Conservation (phyloP, 257 asterid genomes). For the Ophiorrhiza pumila region DNA sequence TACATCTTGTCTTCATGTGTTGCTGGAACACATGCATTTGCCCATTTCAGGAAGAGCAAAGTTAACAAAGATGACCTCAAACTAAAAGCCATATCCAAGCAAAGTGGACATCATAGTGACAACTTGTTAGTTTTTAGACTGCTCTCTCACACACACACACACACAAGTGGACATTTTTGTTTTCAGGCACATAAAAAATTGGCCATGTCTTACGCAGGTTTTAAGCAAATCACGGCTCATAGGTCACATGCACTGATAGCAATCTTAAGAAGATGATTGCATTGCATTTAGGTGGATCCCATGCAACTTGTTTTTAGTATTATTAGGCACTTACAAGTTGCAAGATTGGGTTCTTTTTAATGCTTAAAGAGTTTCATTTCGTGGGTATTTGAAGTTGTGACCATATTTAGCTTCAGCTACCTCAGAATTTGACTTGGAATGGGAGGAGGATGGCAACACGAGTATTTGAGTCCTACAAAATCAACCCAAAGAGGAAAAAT, state of each 20-base stretch:
- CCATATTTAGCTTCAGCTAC: too few species aligned
- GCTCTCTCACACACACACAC: too few species aligned
- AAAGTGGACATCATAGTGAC: neutral
- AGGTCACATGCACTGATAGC: neutral
- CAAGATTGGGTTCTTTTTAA: neutral
- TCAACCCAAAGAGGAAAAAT: too few species aligned
- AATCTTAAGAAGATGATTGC: neutral
- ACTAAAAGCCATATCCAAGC: neutral
- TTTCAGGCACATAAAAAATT: neutral
- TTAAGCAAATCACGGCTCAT: neutral
- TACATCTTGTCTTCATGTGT: neutral
- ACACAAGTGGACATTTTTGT: neutral
- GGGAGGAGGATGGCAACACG: too few species aligned
- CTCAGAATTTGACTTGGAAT: too few species aligned
- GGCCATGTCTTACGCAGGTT: neutral
- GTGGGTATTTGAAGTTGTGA: too few species aligned
- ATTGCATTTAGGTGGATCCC: neutral
- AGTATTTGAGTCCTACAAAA: too few species aligned
- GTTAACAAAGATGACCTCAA: neutral
- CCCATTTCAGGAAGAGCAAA: neutral
- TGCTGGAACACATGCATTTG: constrained; percentile 10
- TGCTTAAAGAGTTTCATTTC: neutral
- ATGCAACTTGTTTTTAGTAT: neutral
- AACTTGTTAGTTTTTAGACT: neutral
- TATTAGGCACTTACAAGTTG: constrained; percentile 4